Evolutionary conservation across 148 eudicot species (phyloP).

Genomic region (Nepenthes mirabilis): DNA sequence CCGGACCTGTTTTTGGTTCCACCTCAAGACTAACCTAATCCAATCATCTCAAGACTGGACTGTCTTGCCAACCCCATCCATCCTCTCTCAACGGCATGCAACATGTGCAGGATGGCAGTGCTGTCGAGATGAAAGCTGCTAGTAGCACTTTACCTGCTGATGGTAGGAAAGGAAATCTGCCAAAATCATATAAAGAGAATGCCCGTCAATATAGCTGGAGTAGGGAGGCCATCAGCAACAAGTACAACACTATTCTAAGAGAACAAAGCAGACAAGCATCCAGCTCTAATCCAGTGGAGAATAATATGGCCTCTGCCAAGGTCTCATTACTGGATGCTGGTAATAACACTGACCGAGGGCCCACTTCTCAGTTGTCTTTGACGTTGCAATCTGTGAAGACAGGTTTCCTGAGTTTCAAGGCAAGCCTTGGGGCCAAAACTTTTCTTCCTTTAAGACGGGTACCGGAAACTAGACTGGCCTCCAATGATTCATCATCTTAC

Average conservation of each 20-base stretch:
- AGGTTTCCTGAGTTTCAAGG: conserved; percentile 57
- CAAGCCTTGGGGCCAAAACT: conserved; percentile 54
- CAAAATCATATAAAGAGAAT: conserved; percentile 39
- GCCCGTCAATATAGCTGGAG: conserved; percentile 37
- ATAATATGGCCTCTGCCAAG: conserved; percentile 40
- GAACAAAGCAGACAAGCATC: conserved; percentile 47
- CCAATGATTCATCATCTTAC: conserved; percentile 56
- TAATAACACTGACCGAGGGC: conserved; percentile 12
- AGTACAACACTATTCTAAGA: conserved; percentile 51
- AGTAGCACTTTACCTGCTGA: conserved; percentile 18
- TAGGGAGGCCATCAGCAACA: conserved; percentile 63
- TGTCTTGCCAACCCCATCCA: background rate
- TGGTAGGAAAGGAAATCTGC: conserved; percentile 26
- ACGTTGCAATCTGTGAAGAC: conserved; percentile 76
- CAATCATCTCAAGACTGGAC: background rate
- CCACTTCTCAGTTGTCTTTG: conserved; percentile 45
- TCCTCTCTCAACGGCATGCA: background rate
- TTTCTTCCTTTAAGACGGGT: conserved; percentile 43
- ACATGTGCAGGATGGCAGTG: conserved; percentile 22
- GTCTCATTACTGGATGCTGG: conserved; percentile 50
- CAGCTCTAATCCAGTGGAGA: conserved; percentile 26
- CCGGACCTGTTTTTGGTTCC: background rate
- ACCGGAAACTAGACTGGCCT: conserved; percentile 26
- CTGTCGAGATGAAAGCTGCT: conserved; percentile 33
- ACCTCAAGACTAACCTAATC: background rate